Conservation (phyloP, 176 grass and related monocot species). For the Lolium rigidum region DNA sequence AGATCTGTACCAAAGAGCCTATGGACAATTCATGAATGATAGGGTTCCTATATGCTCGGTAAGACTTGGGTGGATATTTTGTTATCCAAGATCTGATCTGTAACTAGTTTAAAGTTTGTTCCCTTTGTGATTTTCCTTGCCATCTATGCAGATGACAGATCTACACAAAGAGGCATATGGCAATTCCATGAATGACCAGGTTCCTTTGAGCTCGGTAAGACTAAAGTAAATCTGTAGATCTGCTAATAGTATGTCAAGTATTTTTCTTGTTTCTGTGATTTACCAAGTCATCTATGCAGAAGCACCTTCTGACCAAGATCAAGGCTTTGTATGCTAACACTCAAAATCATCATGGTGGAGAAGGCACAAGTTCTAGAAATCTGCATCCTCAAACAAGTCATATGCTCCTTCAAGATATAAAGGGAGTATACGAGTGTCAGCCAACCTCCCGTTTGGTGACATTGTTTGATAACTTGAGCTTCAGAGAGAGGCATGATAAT, state of each 20-base stretch:
- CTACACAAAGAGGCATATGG: background rate
- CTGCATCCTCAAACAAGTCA: background rate
- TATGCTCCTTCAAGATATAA: background rate
- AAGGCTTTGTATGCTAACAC: background rate
- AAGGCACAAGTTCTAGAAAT: constrained; percentile 12
- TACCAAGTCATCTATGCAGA: constrained; percentile 1
- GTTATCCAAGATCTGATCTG: background rate
- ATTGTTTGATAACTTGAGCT: background rate
- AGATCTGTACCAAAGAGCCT: background rate
- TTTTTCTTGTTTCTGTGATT: background rate
- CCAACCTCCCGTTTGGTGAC: background rate
- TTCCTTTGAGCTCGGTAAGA: constrained; percentile 42
- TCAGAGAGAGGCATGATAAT: background rate
- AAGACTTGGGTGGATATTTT: background rate
- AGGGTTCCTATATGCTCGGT: constrained; percentile 32
- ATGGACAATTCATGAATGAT: background rate
- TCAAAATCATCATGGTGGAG: background rate
- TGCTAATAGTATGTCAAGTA: background rate
- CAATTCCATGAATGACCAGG: background rate
- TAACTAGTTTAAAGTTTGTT: background rate
- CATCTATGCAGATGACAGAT: constrained; percentile 2
- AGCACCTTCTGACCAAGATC: constrained; percentile 36
- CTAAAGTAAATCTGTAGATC: background rate
- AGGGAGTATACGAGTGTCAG: background rate
- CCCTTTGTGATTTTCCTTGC: background rate